phyloP scores from a whole-genome alignment of 352 stramenopile species.

The Halophytophthora batemanensis region DNA sequence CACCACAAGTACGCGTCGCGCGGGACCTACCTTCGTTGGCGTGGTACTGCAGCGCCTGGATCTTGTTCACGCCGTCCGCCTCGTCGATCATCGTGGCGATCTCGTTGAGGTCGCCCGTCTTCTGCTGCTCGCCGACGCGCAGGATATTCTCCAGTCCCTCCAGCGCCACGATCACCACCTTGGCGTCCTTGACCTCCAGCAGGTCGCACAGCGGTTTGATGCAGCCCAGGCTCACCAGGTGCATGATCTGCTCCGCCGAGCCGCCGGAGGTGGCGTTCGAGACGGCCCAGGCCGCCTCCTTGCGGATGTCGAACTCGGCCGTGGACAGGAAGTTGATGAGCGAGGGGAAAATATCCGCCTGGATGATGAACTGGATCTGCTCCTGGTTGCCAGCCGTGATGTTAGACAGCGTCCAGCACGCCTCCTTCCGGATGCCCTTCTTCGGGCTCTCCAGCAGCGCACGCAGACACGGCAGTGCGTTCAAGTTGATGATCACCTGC shows the following conservation, averaged over 20 bases:
- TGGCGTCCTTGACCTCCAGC: conserved; percentile 94
- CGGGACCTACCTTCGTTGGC: conserved; percentile 92
- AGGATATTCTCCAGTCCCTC: conserved; percentile 99
- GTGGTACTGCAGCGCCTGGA: conserved; percentile 98
- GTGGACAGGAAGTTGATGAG: conserved; percentile 96
- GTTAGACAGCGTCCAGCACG: conserved; percentile 99
- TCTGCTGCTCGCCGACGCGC: conserved; percentile 81
- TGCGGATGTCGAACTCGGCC: conserved; percentile 98
- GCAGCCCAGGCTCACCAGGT: conserved; percentile 94
- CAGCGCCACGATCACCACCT: conserved; percentile 98
- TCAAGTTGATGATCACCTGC: conserved; percentile 98
- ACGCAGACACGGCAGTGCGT: conserved; percentile 95
- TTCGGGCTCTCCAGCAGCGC: conserved; percentile 94
- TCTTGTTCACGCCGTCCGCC: conserved; percentile 96
- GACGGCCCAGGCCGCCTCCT: conserved; percentile 98
- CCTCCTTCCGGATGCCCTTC: conserved; percentile 99
- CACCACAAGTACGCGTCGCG: conserved; percentile 28
- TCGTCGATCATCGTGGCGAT: conserved; percentile 96
- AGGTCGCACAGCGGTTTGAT: conserved; percentile 98
- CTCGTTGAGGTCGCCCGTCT: conserved; percentile 87
- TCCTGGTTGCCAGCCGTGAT: conserved; percentile 98
- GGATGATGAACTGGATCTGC: conserved; percentile 98
- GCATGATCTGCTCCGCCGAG: conserved; percentile 95
- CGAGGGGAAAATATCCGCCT: conserved; percentile 96
- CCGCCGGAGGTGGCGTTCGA: conserved; percentile 97